Percentiles rank a stretch among this genome's conserved stretches.
Evolutionary conservation across 441 rosid genomes (phyloP).

Genomic region (Syzygium malaccense): DNA sequence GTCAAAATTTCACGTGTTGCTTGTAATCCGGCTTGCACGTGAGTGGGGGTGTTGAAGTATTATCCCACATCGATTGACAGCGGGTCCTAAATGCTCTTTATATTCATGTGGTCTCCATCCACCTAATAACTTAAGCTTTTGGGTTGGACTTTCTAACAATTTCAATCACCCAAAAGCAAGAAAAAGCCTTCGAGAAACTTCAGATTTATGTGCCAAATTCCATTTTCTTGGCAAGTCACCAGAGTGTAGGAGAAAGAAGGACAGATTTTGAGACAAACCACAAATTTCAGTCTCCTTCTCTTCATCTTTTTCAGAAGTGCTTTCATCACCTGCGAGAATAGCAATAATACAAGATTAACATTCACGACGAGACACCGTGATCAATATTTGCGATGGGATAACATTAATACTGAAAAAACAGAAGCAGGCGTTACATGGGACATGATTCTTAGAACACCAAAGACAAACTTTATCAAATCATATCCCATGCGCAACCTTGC

Average conservation of each 20-base stretch:
- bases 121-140: no score
- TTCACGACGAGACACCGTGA: not conserved
- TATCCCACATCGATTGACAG: no score
- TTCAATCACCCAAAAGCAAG: not conserved
- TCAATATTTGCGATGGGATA: not conserved
- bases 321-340: constrained; percentile 37
- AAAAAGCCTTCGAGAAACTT: not conserved
- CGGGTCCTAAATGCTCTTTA: no score
- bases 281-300: constrained; percentile 14
- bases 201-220: not conserved
- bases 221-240: not conserved
- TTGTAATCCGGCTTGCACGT: no score
- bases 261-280: constrained; percentile 28
- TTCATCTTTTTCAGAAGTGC: constrained; percentile 31
- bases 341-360: not conserved
- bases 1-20: no score
- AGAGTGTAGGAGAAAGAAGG: not conserved
- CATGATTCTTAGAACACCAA: not conserved
- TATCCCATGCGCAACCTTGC: not conserved
- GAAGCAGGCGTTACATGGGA: no score
- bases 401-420: not conserved
- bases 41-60: no score
- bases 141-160: no score
- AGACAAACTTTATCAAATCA: not conserved
- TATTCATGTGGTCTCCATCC: no score